Percentiles rank a stretch among this genome's conserved stretches.
These are phyloP conservation scores for Pecoramyces ruminantium DNA, from an alignment of 192 early-diverging fungal genomes.

Conservation along the genomic window DNA sequence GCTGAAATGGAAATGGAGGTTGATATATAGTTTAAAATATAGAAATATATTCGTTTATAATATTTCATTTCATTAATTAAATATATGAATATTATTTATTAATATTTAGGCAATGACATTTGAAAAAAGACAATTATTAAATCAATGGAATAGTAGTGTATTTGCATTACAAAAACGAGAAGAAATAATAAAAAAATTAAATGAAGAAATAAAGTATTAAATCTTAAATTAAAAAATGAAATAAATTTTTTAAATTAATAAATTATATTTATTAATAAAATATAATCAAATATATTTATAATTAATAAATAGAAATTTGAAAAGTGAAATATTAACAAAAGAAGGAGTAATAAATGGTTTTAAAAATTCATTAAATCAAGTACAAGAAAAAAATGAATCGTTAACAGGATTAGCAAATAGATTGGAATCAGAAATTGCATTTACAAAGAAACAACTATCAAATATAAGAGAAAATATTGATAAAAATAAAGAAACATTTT, in stretches of 20 bases:
- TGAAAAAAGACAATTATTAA: constrained; percentile 38
- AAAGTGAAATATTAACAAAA: constrained; percentile 17
- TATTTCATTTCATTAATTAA: too few species aligned
- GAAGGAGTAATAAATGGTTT: constrained; percentile 28
- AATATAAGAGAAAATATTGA: constrained; percentile 21
- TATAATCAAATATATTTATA: too few species aligned
- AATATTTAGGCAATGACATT: constrained; percentile 39
- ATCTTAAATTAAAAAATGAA: too few species aligned
- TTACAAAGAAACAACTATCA: constrained; percentile 25
- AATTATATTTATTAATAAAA: too few species aligned
- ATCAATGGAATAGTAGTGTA: constrained; percentile 40
- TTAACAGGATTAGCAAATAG: constrained; percentile 27
- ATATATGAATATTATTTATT: too few species aligned
- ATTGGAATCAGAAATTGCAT: constrained; percentile 25
- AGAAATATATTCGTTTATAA: too few species aligned
- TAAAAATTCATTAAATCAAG: constrained; percentile 15
- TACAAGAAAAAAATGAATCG: constrained; percentile 31
- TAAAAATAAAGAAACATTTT: constrained; percentile 23
- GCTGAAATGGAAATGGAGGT: constrained; percentile 42
- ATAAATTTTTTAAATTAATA: too few species aligned
- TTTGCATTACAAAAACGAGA: constrained; percentile 33
- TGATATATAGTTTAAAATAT: too few species aligned
- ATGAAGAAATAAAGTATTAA: constrained; percentile 7
- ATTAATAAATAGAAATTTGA: constrained; percentile 20
- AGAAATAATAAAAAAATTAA: constrained; percentile 17